phyloP scores from a whole-genome alignment of 495 filamentous ascomycete genomes.

The Hamigera avellanea region DNA sequence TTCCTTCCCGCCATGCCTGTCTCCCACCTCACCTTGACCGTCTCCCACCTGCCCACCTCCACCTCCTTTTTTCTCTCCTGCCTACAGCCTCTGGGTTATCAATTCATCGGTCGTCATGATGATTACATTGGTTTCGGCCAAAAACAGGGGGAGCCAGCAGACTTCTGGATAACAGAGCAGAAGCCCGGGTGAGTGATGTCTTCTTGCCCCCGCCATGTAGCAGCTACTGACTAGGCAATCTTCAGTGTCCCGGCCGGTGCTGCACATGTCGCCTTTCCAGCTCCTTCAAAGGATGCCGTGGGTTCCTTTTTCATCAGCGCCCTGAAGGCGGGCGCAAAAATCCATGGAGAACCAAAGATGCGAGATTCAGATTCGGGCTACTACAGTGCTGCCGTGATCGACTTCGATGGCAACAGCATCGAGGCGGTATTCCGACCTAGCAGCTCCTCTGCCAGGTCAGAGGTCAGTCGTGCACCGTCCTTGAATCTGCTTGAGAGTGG shows the following conservation, averaged over 20 bases:
- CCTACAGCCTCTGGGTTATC: slow-evolving; percentile 62
- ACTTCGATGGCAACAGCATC: slow-evolving; percentile 50
- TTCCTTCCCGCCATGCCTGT: slow-evolving; percentile 37
- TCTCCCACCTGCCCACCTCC: slow-evolving; percentile 65
- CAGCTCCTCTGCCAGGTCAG: slow-evolving; percentile 12
- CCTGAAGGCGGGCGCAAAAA: slow-evolving; percentile 44
- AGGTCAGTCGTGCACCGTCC: slow-evolving; percentile 15
- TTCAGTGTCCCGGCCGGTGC: slow-evolving; percentile 35
- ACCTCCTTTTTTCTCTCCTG: slow-evolving; percentile 73
- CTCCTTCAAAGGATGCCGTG: slow-evolving; percentile 40
- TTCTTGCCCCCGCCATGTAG: no score
- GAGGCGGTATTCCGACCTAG: slow-evolving; percentile 44
- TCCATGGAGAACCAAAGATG: slow-evolving; percentile 42
- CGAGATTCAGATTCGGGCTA: slow-evolving; percentile 40
- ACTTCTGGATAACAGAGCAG: slow-evolving; percentile 48
- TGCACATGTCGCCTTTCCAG: slow-evolving; percentile 48
- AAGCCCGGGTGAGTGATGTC: slow-evolving; percentile 34
- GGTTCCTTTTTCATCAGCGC: slow-evolving; percentile 48
- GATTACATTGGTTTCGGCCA: slow-evolving; percentile 47
- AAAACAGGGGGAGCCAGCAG: slow-evolving; percentile 36
- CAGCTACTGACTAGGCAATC: slow-evolving; percentile 11
- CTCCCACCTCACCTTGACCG: slow-evolving; percentile 49
- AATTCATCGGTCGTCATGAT: slow-evolving; percentile 46
- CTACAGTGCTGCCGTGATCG: slow-evolving; percentile 50
- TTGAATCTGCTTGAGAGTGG: slow-evolving; percentile 26